phyloP scores from a whole-genome alignment of 2,329 filamentous ascomycete species.

The Claviceps maximensis region DNA sequence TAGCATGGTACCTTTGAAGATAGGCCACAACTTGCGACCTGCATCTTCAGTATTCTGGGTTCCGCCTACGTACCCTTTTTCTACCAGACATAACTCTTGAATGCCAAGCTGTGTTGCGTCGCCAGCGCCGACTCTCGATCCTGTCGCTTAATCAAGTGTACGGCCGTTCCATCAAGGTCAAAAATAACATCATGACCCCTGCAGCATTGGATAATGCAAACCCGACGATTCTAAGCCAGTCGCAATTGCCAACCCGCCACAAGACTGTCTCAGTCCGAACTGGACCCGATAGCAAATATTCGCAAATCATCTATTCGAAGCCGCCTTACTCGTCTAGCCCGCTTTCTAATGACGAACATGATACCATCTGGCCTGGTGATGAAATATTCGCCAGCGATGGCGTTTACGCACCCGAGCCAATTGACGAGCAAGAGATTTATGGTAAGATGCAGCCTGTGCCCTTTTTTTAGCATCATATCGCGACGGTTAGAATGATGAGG shows the following conservation, averaged over 20 bases:
- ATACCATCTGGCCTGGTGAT: conserved; percentile 20
- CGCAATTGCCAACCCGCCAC: conserved; percentile 73
- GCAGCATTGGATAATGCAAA: conserved; percentile 61
- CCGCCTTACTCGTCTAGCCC: conserved; percentile 29
- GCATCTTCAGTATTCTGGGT: neutral
- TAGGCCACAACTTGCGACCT: neutral
- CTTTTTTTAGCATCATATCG: neutral
- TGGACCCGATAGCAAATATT: conserved; percentile 34
- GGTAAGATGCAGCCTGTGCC: conserved; percentile 36
- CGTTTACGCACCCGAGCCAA: conserved; percentile 54
- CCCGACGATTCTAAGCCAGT: conserved; percentile 78
- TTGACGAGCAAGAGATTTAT: conserved; percentile 95
- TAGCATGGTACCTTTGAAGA: no score
- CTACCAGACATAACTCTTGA: neutral
- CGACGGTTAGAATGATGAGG: no score
- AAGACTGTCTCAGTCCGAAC: conserved; percentile 32
- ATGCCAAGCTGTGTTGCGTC: neutral
- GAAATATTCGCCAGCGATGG: conserved; percentile 38
- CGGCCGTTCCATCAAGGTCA: neutral
- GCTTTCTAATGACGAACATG: conserved; percentile 24
- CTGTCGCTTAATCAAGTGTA: neutral
- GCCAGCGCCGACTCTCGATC: neutral
- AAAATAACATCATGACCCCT: conserved; percentile 11
- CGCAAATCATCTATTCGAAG: conserved; percentile 32
- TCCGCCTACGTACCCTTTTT: neutral